These are phyloP conservation scores for Populus euphratica DNA, from an alignment of 345 rosid species.

Conservation along the genomic window DNA sequence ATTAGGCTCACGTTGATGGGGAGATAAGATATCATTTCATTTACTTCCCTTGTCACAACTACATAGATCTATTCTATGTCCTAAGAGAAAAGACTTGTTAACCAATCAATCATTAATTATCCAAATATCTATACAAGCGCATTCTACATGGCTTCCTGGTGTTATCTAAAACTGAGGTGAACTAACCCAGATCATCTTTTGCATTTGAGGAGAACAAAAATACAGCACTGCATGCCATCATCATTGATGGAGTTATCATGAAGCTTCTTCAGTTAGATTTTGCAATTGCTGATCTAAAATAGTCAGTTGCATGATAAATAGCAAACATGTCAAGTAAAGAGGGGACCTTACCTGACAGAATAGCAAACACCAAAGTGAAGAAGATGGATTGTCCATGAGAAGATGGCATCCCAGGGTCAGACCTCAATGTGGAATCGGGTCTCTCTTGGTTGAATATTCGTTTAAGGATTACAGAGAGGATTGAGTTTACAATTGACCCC, in stretches of 20 bases:
- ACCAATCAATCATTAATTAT: no score
- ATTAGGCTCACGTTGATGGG: no score
- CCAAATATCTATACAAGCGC: neutral
- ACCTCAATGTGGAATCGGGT: conserved; percentile 5
- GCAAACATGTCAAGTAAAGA: neutral
- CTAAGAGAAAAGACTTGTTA: neutral
- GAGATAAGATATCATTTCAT: neutral
- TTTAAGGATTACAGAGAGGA: conserved; percentile 12
- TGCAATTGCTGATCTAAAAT: neutral
- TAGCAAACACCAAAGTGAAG: conserved; percentile 41
- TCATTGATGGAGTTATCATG: neutral
- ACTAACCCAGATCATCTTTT: neutral
- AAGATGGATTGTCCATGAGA: conserved; percentile 81
- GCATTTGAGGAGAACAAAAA: neutral
- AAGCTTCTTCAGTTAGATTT: neutral
- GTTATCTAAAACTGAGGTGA: neutral
- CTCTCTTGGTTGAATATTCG: conserved; percentile 18
- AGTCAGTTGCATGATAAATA: neutral
- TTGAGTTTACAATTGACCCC: conserved; percentile 10
- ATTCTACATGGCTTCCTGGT: neutral
- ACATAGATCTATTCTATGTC: neutral
- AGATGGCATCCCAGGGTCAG: conserved; percentile 80
- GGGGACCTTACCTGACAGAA: conserved; percentile 43
- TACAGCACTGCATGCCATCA: neutral
- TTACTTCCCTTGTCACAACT: neutral